Evolutionary conservation across 257 asterid species (phyloP).

Genomic region (Plantago elongata): DNA sequence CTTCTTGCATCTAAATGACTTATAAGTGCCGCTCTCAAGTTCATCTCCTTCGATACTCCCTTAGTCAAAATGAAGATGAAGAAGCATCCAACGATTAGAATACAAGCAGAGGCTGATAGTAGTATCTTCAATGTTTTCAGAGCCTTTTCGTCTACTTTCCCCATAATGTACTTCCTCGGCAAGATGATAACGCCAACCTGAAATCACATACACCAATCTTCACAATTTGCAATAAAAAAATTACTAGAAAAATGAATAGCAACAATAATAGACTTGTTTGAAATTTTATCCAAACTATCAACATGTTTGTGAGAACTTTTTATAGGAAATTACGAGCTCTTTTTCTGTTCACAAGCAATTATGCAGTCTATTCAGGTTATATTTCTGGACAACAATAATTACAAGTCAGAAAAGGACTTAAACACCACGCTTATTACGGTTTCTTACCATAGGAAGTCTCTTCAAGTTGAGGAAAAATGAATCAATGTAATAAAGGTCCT

Average conservation of each 20-base stretch:
- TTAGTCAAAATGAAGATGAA: slow-evolving; percentile 78
- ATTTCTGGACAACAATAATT: no score
- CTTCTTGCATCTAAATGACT: slow-evolving; percentile 85
- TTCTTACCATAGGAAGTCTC: slow-evolving; percentile 88
- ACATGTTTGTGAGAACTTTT: no score
- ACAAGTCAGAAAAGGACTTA: no score
- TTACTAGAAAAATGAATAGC: not conserved
- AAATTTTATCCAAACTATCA: not conserved
- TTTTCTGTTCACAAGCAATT: no score
- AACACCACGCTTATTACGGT: not conserved
- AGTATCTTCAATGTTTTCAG: slow-evolving; percentile 59
- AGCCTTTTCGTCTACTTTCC: slow-evolving; percentile 79
- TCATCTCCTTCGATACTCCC: slow-evolving; percentile 95
- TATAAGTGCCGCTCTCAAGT: slow-evolving; percentile 72
- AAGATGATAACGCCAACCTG: slow-evolving; percentile 89
- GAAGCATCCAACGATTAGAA: slow-evolving; percentile 69
- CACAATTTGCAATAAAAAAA: not conserved
- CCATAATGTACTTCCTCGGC: slow-evolving; percentile 90
- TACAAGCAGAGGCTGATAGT: slow-evolving; percentile 82
- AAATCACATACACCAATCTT: slow-evolving; percentile 9
- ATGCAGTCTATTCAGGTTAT: no score
- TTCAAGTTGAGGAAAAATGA: slow-evolving; percentile 79
- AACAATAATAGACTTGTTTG: not conserved
- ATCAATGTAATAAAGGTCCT: slow-evolving; percentile 61
- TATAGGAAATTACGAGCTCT: no score